Percentiles rank a stretch among this genome's conserved stretches.
These are phyloP conservation scores for Ganoderma boninense DNA, from an alignment of 1,284 basidiomycete genomes.

Conservation along the genomic window DNA sequence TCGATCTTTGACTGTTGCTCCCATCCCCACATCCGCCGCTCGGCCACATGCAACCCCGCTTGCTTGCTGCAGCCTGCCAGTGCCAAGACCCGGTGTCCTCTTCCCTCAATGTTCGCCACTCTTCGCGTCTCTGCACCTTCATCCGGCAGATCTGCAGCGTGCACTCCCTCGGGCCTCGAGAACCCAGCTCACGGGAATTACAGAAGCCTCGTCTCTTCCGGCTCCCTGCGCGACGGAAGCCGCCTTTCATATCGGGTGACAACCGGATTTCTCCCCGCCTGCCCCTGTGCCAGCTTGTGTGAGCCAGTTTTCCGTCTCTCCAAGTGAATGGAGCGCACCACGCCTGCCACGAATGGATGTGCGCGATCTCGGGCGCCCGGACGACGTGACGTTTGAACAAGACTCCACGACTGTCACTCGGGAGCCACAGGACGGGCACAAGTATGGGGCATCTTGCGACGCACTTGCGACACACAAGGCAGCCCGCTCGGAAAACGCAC, in stretches of 20 bases:
- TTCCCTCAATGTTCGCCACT: not conserved
- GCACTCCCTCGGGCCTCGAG: not conserved
- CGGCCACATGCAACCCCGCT: not conserved
- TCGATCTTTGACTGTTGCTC: constrained; percentile 1
- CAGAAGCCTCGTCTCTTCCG: constrained; percentile 6
- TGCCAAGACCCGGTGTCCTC: not conserved
- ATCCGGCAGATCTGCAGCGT: constrained; percentile 15
- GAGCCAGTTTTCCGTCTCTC: not conserved
- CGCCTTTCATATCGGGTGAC: not conserved
- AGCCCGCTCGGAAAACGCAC: not conserved
- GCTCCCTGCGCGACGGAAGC: not conserved
- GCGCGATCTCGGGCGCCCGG: too few relatives aligned
- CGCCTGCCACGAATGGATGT: not conserved
- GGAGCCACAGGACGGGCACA: not conserved
- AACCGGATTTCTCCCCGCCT: not conserved
- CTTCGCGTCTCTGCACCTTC: not conserved
- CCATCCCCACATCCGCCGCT: not conserved
- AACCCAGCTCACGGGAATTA: not conserved
- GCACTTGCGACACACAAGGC: not conserved
- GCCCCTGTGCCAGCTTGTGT: not conserved
- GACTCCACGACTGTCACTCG: not conserved
- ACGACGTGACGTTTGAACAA: not conserved
- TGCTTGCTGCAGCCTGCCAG: not conserved
- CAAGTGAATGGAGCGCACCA: not conserved
- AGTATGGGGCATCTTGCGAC: not conserved